Percentiles rank a stretch among this genome's conserved stretches.
phyloP scores from a whole-genome alignment of 208 protist species.

The Leptomonas pyrrhocoris region DNA sequence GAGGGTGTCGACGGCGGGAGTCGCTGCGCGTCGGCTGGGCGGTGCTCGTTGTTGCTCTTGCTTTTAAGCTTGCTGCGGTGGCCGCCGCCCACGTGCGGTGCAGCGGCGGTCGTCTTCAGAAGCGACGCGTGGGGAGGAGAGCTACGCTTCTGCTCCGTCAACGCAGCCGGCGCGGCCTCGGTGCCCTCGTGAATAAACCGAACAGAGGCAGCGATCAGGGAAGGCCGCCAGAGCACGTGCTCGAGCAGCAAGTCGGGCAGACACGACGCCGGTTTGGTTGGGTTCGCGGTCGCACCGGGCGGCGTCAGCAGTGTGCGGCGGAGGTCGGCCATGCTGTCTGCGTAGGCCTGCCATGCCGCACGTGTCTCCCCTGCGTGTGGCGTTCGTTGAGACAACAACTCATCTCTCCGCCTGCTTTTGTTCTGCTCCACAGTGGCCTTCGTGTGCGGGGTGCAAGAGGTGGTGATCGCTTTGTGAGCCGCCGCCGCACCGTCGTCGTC shows the following conservation, averaged over 20 bases:
- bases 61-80: background rate
- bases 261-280: background rate
- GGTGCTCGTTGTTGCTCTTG: background rate
- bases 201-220: background rate
- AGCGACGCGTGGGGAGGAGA: background rate
- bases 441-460: background rate
- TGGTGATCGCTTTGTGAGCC: background rate
- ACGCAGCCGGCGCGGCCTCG: background rate
- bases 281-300: background rate
- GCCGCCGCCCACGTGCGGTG: background rate
- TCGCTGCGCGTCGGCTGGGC: background rate
- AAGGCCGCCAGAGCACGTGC: conserved; percentile 1
- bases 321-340: conserved; percentile 10
- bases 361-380: conserved; percentile 20
- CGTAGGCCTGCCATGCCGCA: conserved; percentile 24
- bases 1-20: no score
- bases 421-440: background rate
- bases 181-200: background rate
- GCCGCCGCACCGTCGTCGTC: background rate
- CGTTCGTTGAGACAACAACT: background rate
- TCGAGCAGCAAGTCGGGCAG: background rate
- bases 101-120: background rate
- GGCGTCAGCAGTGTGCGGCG: conserved; percentile 13
- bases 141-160: background rate
- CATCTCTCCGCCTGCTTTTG: background rate